Base-by-base conservation (phyloP, 1,284 basidiomycete genomes). In the Baeospora myosura region DNA sequence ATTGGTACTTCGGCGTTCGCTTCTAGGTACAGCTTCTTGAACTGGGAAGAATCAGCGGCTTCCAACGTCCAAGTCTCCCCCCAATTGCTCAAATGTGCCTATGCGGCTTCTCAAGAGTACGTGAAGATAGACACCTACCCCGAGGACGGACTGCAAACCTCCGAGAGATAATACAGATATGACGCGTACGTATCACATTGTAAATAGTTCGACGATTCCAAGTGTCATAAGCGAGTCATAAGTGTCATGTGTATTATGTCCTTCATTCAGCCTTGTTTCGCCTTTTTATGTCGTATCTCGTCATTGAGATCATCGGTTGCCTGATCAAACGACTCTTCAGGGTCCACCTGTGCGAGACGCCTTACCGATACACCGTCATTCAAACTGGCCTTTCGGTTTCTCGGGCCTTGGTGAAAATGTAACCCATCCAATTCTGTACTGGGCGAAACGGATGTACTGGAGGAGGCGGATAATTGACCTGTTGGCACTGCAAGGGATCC, bases 291-390 rank as follows among this genome's bases (percentile, higher is more conserved):
- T 48, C 56, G 49, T 36, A 74, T 73, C 59, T 86, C 84, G 24
- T 71, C 58, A 55, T 88, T 88, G 42, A 88, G 59, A 45, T 73
- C 71, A 23, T 70, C 65, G 8, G 86, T 89, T 16, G 72, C 80
- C 21, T 69, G 57, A 37, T 57, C 51, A 47, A 76, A 76, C 11
- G 58, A 56, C 52, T 82, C 79, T 43, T 64, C 54, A 40, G 59
- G 68, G 50, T 79, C 72, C 47, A 82, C 59, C 32, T 60, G 65
- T 4, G 78, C 77, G 51, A 88, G 76, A 23, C 79, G 68, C 46
- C 68, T 66, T 1, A 88, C 80, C 5, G 74, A 58, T 22, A 88
- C 70, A 29, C 68, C 66, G 55, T 82, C 78, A 5, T 75, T 73
- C 24, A 88, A 66, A 47, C 79, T 86, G 24, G 66, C 61, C 55